These are phyloP conservation scores for Epichloe scottii DNA, from an alignment of 2,329 filamentous ascomycete genomes.

Conservation along the genomic window DNA sequence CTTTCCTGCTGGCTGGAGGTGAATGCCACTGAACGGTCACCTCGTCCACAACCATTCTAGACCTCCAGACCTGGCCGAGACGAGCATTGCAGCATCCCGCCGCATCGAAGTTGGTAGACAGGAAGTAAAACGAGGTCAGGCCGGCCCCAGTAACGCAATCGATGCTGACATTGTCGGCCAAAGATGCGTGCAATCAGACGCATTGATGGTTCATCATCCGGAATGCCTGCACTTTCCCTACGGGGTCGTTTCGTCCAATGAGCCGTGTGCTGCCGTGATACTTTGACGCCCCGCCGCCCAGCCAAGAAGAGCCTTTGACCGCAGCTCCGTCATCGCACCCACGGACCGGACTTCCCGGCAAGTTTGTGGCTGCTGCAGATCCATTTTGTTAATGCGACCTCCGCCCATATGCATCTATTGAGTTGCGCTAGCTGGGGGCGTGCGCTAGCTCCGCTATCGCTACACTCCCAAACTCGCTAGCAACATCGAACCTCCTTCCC, in stretches of 20 bases:
- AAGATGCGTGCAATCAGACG: background rate
- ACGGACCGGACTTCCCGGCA: background rate
- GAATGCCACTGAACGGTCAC: too few species aligned
- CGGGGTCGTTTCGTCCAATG: background rate
- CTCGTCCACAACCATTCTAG: too few species aligned
- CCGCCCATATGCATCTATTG: slow-evolving; percentile 17
- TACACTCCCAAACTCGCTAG: background rate
- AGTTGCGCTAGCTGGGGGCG: slow-evolving; percentile 12
- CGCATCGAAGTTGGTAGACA: too few species aligned
- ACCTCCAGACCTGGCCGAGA: too few species aligned
- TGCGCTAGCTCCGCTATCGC: slow-evolving; percentile 17
- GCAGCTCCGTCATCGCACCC: slow-evolving; percentile 1
- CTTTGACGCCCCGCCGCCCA: background rate
- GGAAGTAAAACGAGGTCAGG: too few species aligned
- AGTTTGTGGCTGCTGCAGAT: background rate
- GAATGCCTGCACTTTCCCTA: background rate
- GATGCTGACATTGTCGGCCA: background rate
- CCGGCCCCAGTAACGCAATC: too few species aligned
- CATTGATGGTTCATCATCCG: background rate
- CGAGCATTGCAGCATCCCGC: too few species aligned
- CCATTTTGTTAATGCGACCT: background rate
- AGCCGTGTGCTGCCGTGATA: background rate
- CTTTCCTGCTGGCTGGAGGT: background rate
- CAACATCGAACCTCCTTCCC: too few species aligned
- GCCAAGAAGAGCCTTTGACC: background rate